Percentiles rank a stretch among this genome's conserved stretches.
Conservation (phyloP, 2,329 filamentous ascomycete species). For the Magnaporthiopsis incrustans region DNA sequence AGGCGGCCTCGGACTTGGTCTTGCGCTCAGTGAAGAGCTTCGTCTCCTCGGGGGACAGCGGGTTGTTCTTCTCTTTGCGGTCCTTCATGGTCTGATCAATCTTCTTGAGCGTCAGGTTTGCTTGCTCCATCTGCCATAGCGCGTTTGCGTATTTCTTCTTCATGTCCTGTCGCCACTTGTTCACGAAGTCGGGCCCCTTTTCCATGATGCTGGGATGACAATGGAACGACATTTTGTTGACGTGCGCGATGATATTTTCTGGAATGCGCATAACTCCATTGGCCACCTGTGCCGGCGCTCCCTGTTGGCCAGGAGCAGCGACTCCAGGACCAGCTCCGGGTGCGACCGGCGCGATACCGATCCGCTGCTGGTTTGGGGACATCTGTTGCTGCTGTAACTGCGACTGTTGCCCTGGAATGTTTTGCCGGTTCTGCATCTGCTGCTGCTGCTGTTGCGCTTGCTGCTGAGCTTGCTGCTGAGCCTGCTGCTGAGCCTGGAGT, state of each 20-base stretch:
- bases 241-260: slow-evolving; percentile 36
- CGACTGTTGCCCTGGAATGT: slow-evolving; percentile 11
- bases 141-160: slow-evolving; percentile 40
- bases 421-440: slow-evolving; percentile 12
- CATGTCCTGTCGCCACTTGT: slow-evolving; percentile 40
- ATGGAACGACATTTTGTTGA: slow-evolving; percentile 39
- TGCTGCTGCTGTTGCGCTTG: slow-evolving; percentile 13
- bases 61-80: slow-evolving; percentile 32
- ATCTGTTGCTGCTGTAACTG: slow-evolving; percentile 9
- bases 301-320: slow-evolving; percentile 11
- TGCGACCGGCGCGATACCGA: neutral
- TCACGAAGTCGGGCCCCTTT: slow-evolving; percentile 32
- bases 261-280: slow-evolving; percentile 20
- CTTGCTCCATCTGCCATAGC: slow-evolving; percentile 40
- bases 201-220: slow-evolving; percentile 33
- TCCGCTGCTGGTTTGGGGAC: slow-evolving; percentile 11
- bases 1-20: slow-evolving; percentile 34
- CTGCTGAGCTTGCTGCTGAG: slow-evolving; percentile 13
- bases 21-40: slow-evolving; percentile 35
- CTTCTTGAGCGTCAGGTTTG: slow-evolving; percentile 29
- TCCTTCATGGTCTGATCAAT: slow-evolving; percentile 36
- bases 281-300: slow-evolving; percentile 8
- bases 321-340: slow-evolving; percentile 12
- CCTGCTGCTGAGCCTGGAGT: slow-evolving; percentile 13
- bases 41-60: slow-evolving; percentile 38